Evolutionary conservation across 106 monocot genomes (phyloP), one percentile per base, ranked within the genome.

Genomic region (Dactylorhiza incarnata): DNA sequence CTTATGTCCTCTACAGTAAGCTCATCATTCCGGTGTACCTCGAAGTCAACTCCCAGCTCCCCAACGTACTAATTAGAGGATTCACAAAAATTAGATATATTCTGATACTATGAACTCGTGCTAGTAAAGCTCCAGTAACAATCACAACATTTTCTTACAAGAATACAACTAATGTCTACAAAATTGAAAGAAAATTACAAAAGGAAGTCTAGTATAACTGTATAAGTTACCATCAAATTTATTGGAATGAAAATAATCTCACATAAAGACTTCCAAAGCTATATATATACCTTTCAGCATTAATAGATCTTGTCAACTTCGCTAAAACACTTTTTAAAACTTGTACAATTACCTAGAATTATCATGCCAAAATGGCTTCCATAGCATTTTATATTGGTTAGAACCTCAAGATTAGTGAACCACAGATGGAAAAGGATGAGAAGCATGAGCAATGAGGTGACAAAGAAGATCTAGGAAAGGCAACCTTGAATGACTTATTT

Each of bases 11-110:
- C 91, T 16, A 93, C 86, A 63, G 90, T 93, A 74, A 93, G 78
- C n/a, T 93, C 96, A 74, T 97, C 96, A 73, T 93, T 97, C 8
- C 93, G 84, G 56, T 91, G 91, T 24, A 97, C 96, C 62, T 93
- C 96, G 82, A 93, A 93, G 77, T 86, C 77, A 63, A 82, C 85
- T 66, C 93, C 93, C 51, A 89, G 73, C 84, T 97, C 96, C 80
- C 93, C 93, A 78, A 97, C 84, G 76, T 97, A 97, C 93, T 96
- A 46, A 65, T 26, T 14, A 65, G 29, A 65, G 29, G 29, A 65
- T 12, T 65, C 7, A 65, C 65, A 29, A 65, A 65, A 29, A 26
- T 65, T 26, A 65, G 65, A 12, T 65, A 65, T 65, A 10, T 12
- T 9, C 24, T 65, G 10, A 24, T 10, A 65, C 12, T 24, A 65